Percentiles rank a stretch among this genome's conserved stretches.
Conservation (phyloP, 179 eudicot genomes). For the Monotropa hypopitys region DNA sequence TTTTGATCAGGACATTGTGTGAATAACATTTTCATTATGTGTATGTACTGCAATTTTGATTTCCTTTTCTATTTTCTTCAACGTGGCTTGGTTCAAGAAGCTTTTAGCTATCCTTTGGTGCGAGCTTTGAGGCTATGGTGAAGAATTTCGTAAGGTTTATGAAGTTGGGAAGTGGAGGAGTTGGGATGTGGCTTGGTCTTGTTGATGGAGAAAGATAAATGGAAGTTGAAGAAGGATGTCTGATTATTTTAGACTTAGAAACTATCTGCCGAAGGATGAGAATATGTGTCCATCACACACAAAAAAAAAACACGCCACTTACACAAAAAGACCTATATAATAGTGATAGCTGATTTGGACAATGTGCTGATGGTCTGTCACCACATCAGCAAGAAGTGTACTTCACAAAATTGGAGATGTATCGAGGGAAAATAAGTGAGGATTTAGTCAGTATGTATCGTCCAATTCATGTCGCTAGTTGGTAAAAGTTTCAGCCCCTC, state of each 20-base stretch:
- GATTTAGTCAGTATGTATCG: not conserved
- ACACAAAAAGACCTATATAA: not conserved
- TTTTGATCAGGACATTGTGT: not conserved
- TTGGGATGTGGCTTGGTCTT: not conserved
- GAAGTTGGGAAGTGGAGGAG: not conserved
- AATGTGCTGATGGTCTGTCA: not conserved
- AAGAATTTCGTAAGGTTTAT: not conserved
- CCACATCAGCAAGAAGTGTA: not conserved
- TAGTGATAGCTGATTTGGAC: not conserved
- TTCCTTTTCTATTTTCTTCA: not conserved
- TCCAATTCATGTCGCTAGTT: not conserved
- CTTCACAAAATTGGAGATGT: not conserved
- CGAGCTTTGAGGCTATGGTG: not conserved
- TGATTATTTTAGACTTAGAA: not conserved
- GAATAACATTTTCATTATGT: not conserved
- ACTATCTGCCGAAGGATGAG: not conserved
- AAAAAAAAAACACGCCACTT: not conserved
- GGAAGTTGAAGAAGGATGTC: not conserved
- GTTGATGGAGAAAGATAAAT: not conserved
- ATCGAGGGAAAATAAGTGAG: not conserved
- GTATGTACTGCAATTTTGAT: not conserved
- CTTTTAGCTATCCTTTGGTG: not conserved
- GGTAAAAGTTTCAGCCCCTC: not conserved
- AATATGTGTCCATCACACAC: not conserved
- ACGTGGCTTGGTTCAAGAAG: not conserved